Evolutionary conservation across 306 rosid genomes (phyloP).

Genomic region (Castanopsis chinensis): DNA sequence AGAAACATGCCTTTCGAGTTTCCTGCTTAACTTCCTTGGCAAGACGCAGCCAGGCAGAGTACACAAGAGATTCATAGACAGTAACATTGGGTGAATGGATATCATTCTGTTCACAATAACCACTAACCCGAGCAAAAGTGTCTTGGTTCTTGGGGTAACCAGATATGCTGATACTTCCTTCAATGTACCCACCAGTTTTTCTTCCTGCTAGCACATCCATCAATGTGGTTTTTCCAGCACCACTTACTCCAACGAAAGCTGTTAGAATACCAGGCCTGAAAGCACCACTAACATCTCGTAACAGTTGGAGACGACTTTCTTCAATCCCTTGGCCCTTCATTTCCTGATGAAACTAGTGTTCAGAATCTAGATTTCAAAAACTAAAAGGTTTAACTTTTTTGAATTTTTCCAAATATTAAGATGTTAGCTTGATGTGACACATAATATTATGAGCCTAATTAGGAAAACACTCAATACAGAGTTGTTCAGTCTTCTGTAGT

Average conservation of each 20-base stretch:
- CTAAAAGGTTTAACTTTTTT: neutral
- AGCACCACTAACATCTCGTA: conserved; percentile 48
- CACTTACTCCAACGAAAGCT: conserved; percentile 55
- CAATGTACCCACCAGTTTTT: conserved; percentile 53
- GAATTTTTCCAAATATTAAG: neutral
- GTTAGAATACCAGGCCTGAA: conserved; percentile 53
- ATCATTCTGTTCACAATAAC: conserved; percentile 58
- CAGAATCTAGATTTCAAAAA: conserved; percentile 2
- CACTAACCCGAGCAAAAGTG: conserved; percentile 51
- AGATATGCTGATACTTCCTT: conserved; percentile 48
- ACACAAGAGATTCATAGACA: conserved; percentile 45
- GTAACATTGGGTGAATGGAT: conserved; percentile 49
- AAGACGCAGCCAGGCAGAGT: conserved; percentile 54
- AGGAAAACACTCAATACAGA: neutral
- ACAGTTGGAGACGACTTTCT: conserved; percentile 39
- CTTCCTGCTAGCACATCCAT: conserved; percentile 62
- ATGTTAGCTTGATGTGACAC: neutral
- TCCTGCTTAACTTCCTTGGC: conserved; percentile 38
- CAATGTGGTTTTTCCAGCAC: conserved; percentile 63
- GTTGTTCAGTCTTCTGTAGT: neutral
- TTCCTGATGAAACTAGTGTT: conserved; percentile 33
- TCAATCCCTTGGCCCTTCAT: conserved; percentile 39
- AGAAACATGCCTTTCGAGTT: conserved; percentile 32
- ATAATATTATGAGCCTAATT: neutral
- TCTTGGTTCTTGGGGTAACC: conserved; percentile 55